These are phyloP conservation scores for Boletus fagicola DNA, from an alignment of 768 basidiomycete species.

Conservation along the genomic window DNA sequence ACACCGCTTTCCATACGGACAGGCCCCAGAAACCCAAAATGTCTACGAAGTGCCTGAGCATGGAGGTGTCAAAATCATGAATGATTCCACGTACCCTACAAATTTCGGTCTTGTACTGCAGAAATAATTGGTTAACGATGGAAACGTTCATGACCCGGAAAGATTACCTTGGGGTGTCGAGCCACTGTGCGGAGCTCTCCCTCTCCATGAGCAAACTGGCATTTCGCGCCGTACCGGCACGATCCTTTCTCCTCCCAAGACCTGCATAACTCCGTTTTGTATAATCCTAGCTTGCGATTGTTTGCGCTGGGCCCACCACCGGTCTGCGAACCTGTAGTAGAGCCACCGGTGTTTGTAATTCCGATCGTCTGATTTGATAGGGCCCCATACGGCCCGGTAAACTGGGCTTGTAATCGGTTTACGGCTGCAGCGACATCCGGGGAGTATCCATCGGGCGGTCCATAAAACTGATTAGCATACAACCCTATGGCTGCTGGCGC, in stretches of 20 bases:
- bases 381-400: slow-evolving; percentile 52
- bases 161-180: slow-evolving; percentile 81
- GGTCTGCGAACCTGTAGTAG: slow-evolving; percentile 26
- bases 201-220: slow-evolving; percentile 92
- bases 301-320: slow-evolving; percentile 81
- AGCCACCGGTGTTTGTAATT: slow-evolving; percentile 42
- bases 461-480: slow-evolving; percentile 72
- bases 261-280: slow-evolving; percentile 87
- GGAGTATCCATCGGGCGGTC: slow-evolving; percentile 54
- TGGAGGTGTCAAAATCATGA: not conserved
- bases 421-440: slow-evolving; percentile 58
- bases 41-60: slow-evolving; percentile 47
- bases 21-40: slow-evolving; percentile 92
- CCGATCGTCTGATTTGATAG: slow-evolving; percentile 44
- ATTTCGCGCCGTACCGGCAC: slow-evolving; percentile 84
- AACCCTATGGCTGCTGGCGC: slow-evolving; percentile 52
- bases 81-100: slow-evolving; percentile 61
- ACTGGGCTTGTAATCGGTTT: slow-evolving; percentile 57
- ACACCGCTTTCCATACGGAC: slow-evolving; percentile 89
- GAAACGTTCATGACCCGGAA: not conserved
- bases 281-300: slow-evolving; percentile 85
- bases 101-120: slow-evolving; percentile 90
- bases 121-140: slow-evolving; percentile 18
- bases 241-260: slow-evolving; percentile 92
- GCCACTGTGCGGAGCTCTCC: slow-evolving; percentile 82